Conservation (phyloP, 2,329 filamentous ascomycete species). For the Ophiostoma triangulosporum region DNA sequence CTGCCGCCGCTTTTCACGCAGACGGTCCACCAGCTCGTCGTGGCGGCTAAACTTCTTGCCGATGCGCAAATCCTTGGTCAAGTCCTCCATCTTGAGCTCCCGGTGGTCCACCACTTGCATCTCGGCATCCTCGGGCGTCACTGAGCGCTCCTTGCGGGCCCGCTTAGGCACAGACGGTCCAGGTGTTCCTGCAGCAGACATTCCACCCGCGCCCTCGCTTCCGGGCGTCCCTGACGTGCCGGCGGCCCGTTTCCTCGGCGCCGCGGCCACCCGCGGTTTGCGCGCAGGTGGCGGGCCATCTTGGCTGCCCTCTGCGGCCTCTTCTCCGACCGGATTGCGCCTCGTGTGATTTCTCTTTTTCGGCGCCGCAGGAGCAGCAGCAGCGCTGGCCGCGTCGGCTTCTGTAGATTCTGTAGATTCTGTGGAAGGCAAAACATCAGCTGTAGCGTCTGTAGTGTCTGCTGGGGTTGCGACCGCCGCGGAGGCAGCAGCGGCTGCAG, state of each 20-base stretch:
- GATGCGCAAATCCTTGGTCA: conserved; percentile 55
- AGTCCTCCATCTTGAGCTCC: conserved; percentile 56
- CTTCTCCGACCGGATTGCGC: background rate
- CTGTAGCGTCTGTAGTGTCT: background rate
- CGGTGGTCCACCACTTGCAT: conserved; percentile 48
- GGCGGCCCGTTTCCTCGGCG: background rate
- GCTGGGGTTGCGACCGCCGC: background rate
- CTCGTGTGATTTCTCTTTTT: conserved; percentile 9
- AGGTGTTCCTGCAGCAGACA: background rate
- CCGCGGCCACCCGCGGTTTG: background rate
- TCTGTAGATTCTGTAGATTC: background rate
- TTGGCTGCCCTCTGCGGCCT: background rate
- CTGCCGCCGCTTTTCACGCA: conserved; percentile 31
- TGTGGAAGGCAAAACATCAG: background rate
- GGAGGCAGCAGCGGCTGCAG: background rate
- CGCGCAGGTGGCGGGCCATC: background rate
- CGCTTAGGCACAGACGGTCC: conserved; percentile 15
- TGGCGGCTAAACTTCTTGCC: conserved; percentile 66
- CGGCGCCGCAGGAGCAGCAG: background rate
- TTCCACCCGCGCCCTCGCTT: background rate
- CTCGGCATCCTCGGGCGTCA: conserved; percentile 52
- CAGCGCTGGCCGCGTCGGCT: background rate
- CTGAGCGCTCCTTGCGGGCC: conserved; percentile 28
- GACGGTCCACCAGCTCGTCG: conserved; percentile 55
- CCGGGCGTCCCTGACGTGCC: background rate